Conservation (phyloP, 768 basidiomycete species). For the Mrakia frigida region DNA sequence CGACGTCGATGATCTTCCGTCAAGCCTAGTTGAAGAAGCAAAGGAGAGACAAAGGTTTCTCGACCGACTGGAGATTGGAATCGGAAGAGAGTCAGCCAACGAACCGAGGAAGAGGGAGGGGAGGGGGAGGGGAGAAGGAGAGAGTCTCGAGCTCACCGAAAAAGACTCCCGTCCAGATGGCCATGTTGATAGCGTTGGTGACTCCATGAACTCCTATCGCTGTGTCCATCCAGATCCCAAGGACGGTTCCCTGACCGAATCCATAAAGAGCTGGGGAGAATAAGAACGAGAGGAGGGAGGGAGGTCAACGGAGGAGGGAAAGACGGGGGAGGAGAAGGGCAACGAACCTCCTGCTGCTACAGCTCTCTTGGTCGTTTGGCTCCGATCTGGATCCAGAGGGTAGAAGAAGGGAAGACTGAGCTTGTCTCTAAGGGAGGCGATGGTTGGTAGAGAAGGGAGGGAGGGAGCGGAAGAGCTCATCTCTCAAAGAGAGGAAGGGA, state of each 20-base stretch:
- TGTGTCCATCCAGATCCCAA: background rate
- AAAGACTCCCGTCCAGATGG: background rate
- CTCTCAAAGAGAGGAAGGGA: background rate
- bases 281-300: background rate
- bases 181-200: background rate
- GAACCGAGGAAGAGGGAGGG: too few species aligned
- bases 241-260: background rate
- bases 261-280: background rate
- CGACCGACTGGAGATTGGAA: background rate
- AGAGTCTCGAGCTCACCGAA: background rate
- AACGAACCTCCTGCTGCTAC: background rate
- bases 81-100: background rate
- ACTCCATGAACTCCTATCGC: background rate
- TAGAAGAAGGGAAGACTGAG: background rate
- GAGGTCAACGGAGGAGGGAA: background rate
- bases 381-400: background rate
- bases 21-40: background rate
- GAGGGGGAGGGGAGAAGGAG: background rate
- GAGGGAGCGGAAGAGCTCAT: background rate
- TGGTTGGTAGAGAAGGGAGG: background rate
- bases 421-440: too few species aligned
- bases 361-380: background rate
- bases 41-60: background rate
- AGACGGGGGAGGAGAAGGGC: background rate
- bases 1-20: background rate